Percentiles rank a stretch among this genome's conserved stretches.
These are phyloP conservation scores for Phytophthora cactorum DNA, from an alignment of 352 stramenopile species.

Conservation along the genomic window DNA sequence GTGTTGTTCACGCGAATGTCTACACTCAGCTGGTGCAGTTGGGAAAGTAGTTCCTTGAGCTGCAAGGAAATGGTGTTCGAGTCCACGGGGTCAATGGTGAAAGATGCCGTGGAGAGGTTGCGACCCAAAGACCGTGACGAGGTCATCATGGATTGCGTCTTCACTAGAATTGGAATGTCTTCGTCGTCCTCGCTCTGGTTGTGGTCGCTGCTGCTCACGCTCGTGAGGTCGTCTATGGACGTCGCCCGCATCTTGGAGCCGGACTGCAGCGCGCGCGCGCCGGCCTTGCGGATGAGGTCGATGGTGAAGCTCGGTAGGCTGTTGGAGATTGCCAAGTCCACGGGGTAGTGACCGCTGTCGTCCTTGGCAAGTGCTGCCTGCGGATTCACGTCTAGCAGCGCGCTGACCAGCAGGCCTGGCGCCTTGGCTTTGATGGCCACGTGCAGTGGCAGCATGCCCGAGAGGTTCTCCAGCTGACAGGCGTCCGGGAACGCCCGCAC, in stretches of 20 bases:
- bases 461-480: constrained; percentile 74
- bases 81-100: constrained; percentile 56
- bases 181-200: constrained; percentile 37
- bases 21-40: constrained; percentile 74
- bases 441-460: constrained; percentile 81
- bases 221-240: constrained; percentile 43
- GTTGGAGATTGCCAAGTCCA: constrained; percentile 67
- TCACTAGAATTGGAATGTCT: constrained; percentile 45
- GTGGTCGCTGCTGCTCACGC: constrained; percentile 25
- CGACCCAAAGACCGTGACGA: constrained; percentile 48
- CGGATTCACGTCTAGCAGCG: constrained; percentile 52
- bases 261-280: constrained; percentile 44
- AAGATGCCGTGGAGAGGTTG: constrained; percentile 33
- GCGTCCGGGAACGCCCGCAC: constrained; percentile 59
- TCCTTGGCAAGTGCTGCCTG: constrained; percentile 63
- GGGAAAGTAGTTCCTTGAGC: constrained; percentile 71
- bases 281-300: constrained; percentile 73
- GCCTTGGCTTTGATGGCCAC: constrained; percentile 80
- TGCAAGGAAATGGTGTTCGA: constrained; percentile 68
- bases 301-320: constrained; percentile 74
- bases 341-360: constrained; percentile 55
- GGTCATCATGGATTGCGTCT: constrained; percentile 56
- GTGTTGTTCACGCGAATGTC: constrained; percentile 67
- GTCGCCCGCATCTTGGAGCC: constrained; percentile 39
- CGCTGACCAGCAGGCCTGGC: constrained; percentile 61